Evolutionary conservation across 1,139 yeast species (phyloP), one percentile per base, ranked within the genome.

Genomic region (Lizanozyma gosingica): DNA sequence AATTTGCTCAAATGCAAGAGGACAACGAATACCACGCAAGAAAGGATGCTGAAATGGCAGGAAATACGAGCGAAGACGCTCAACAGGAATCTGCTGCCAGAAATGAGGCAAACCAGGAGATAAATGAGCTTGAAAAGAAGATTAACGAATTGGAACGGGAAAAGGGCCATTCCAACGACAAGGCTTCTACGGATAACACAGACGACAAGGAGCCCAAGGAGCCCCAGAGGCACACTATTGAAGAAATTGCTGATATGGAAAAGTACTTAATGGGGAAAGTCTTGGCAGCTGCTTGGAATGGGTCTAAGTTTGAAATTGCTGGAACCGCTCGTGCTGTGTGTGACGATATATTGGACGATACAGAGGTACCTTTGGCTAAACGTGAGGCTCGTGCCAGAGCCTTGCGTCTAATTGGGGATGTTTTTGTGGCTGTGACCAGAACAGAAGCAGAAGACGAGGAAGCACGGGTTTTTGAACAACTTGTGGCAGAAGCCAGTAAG

Each of bases 221-320:
- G 3, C 75, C 75, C 0, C 65, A 62, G 36, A 67, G 66, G 48
- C 94, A 94, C 54, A 78, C 94, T 0, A 77, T 76, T 2, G 97
- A 87, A 55, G 88, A 84, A 45, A 65, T 85, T 43, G 90, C 87
- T 0, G 94, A 86, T 47, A 74, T 86, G 78, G 97, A 90, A 55
- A 82, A 88, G 51, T 73, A 82, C 43, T 65, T 90, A 37, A 77
- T 87, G 77, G 97, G 96, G 35, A 92, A 90, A 57, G 90, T 90
- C 2, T 67, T 90, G 39, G 90, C 94, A 3, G 97, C 97, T 0
- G 95, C 97, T 8, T 90, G 98, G 98, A 82, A 83, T 39, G 97
- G 97, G 1, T 85, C 96, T 17, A 80, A 80, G 52, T 82, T 80
- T 59, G 98, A 90, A 59, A 84, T 90, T 43, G 92, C 85, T 55